Percentiles rank a stretch among this genome's conserved stretches.
These are phyloP conservation scores for Boletus mariae DNA, from an alignment of 1,284 basidiomycete genomes.

Conservation along the genomic window DNA sequence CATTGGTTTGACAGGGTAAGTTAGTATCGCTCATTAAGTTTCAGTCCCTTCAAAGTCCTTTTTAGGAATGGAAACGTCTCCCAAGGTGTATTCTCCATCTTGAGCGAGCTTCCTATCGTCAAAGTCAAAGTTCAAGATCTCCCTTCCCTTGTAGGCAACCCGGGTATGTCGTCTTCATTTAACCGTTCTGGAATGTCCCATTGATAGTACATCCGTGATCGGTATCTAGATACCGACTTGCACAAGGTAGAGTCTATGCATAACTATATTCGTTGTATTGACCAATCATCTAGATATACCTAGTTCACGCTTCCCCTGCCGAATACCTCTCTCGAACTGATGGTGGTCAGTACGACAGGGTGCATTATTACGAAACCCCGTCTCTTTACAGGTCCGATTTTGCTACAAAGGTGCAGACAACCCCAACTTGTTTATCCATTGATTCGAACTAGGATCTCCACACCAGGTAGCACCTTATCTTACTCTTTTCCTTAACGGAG, in stretches of 20 bases:
- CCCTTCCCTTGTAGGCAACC: conserved; percentile 46
- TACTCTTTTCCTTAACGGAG: conserved; percentile 80
- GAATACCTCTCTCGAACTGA: conserved; percentile 65
- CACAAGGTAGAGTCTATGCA: conserved; percentile 37
- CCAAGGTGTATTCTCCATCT: conserved; percentile 67
- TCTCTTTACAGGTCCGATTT: conserved; percentile 66
- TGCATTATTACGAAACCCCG: conserved; percentile 72
- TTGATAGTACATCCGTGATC: neutral
- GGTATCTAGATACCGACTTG: conserved; percentile 47
- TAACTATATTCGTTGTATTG: neutral
- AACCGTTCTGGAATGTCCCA: neutral
- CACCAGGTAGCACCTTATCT: conserved; percentile 81
- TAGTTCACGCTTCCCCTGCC: conserved; percentile 67
- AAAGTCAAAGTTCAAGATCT: conserved; percentile 59
- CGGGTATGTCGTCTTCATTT: conserved; percentile 38
- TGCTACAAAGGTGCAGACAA: conserved; percentile 51
- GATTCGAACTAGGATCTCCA: neutral
- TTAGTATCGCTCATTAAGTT: neutral
- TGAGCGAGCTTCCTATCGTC: conserved; percentile 67
- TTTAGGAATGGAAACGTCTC: conserved; percentile 76
- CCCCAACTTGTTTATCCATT: neutral
- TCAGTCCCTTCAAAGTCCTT: neutral
- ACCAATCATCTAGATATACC: conserved; percentile 59
- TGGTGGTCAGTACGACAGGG: conserved; percentile 57
- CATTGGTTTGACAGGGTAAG: conserved; percentile 78